Base-by-base conservation (phyloP, 371 early-diverging fungal genomes). In the Synchytrium microbalum region DNA sequence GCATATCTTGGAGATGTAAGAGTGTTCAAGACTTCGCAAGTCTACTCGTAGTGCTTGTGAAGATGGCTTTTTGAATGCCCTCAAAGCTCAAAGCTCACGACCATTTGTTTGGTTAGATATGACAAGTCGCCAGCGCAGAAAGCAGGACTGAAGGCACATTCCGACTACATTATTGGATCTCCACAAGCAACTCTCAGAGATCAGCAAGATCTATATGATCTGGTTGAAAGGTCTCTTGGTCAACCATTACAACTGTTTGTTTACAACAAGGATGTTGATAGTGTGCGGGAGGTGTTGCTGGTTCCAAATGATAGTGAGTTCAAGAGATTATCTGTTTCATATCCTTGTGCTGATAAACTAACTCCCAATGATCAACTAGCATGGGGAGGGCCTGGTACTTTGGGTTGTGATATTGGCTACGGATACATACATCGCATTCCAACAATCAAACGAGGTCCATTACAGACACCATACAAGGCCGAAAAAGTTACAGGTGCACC, bases 141-240 rank as follows among this genome's bases (percentile, higher is more conserved):
- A 73, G 86, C 86, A 13, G 86, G 86, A 13, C 73, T 87, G 16
- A 79, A 33, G 28, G 73, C 86, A 0, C 76, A 76, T 59, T 78
- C 78, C 3, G 88, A 87, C 67, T 87, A 85, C 66, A 79, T 87
- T 55, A 80, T 87, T 58, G 88, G 86, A 10, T 77, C 80, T n/a
- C 84, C 84, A 46, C 76, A 82, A 56, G 69, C 70, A 55, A 78
- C 76, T 1, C 62, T 87, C 24, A 64, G 73, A 32, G 74, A 70
- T n/a, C 82, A 86, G 68, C 78, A 83, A 61, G 86, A 85, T 64
- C 82, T 87, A 66, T 84, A 80, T 61, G 65, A 71, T 14, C 65
- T 87, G 3, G 77, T 87, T 3, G 80, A 83, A 60, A 75, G 77
- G 46, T 66, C 78, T 62, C 63, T 82, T 23, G 80, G 82, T n/a